A percentile compares a stretch with the other conserved stretches of the same genome.
Evolutionary conservation across 116 monocot species (phyloP).

Genomic region (Posidonia oceanica): DNA sequence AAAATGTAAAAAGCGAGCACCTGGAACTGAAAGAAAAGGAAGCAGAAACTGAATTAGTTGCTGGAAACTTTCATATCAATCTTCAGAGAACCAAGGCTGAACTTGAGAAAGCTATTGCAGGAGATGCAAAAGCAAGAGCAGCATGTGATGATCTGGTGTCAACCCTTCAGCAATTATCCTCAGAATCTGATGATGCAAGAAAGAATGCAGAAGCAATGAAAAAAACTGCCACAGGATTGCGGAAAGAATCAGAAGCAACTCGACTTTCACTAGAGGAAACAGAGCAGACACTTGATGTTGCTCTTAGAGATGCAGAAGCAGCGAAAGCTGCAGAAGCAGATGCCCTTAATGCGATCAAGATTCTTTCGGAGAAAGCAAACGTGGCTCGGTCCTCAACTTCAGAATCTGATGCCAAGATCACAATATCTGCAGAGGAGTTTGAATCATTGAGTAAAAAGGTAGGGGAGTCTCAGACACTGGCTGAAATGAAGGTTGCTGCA

Average conservation of each 20-base stretch:
- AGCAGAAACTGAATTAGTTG: slow-evolving; percentile 43
- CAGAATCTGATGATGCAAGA: slow-evolving; percentile 47
- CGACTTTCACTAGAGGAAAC: slow-evolving; percentile 25
- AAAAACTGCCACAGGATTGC: slow-evolving; percentile 38
- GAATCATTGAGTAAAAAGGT: slow-evolving; percentile 52
- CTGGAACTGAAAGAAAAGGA: slow-evolving; percentile 52
- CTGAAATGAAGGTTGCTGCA: slow-evolving; percentile 63
- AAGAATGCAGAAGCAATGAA: slow-evolving; percentile 54
- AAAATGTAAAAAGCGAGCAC: slow-evolving; percentile 51
- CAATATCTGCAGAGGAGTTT: slow-evolving; percentile 54
- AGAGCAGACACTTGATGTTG: slow-evolving; percentile 42
- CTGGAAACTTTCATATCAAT: slow-evolving; percentile 41
- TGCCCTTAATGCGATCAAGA: slow-evolving; percentile 50
- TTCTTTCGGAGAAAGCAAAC: slow-evolving; percentile 41
- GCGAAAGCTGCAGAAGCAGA: slow-evolving; percentile 59
- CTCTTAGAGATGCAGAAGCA: slow-evolving; percentile 53
- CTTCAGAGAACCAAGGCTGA: slow-evolving; percentile 58
- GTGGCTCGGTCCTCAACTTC: slow-evolving; percentile 45
- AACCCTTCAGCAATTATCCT: slow-evolving; percentile 41
- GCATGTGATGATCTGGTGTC: slow-evolving; percentile 41
- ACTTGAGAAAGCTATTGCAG: slow-evolving; percentile 42
- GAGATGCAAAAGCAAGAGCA: slow-evolving; percentile 29
- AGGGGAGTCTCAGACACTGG: slow-evolving; percentile 44
- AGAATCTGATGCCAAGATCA: slow-evolving; percentile 50
- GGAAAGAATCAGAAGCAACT: slow-evolving; percentile 44